phyloP scores from a whole-genome alignment of 148 eudicot species.

The Vaccinium corymbosum region DNA sequence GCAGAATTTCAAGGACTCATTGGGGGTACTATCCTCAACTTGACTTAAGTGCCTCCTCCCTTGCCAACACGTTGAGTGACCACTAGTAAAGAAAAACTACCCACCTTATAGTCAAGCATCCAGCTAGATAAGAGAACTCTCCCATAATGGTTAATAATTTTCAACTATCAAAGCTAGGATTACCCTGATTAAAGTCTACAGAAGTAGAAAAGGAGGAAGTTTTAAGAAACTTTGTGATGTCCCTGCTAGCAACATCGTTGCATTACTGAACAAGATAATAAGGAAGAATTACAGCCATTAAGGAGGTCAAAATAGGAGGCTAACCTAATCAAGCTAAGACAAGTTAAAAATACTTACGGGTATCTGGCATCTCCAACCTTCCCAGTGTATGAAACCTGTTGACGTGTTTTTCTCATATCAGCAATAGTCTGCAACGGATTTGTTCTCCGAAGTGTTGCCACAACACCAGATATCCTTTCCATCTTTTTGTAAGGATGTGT shows the following conservation, averaged over 20 bases:
- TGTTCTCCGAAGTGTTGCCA: constrained; percentile 79
- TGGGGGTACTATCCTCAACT: no score
- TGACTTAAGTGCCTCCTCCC: no score
- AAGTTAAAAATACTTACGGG: constrained; percentile 67
- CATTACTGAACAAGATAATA: neutral
- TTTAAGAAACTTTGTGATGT: neutral
- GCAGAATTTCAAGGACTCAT: no score
- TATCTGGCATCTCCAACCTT: constrained; percentile 97
- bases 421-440: constrained; percentile 74
- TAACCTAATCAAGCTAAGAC: neutral
- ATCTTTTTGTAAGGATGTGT: constrained; percentile 67
- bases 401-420: constrained; percentile 93
- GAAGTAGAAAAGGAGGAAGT: constrained; percentile 8
- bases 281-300: neutral
- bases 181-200: neutral
- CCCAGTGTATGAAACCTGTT: constrained; percentile 80
- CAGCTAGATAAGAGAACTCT: neutral
- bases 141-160: neutral
- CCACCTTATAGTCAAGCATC: neutral
- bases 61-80: no score
- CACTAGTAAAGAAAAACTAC: neutral
- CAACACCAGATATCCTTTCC: constrained; percentile 77
- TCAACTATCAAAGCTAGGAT: neutral
- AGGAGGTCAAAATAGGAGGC: neutral
- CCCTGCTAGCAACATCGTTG: neutral